Evolutionary conservation across 495 filamentous ascomycete species (phyloP).

Genomic region (Thozetella sp.): DNA sequence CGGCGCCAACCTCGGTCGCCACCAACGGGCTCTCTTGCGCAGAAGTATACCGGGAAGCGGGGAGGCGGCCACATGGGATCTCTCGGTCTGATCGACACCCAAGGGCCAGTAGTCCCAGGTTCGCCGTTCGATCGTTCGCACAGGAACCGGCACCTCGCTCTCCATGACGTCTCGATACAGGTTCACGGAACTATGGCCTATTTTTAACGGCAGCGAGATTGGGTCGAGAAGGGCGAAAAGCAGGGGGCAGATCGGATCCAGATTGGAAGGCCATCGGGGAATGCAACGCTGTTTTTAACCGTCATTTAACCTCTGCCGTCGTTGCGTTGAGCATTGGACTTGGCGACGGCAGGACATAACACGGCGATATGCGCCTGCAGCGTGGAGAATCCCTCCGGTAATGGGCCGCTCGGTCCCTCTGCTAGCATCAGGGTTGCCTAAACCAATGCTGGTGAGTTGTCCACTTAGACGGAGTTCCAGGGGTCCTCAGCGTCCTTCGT

Average conservation of each 20-base stretch:
- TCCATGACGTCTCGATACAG: neutral
- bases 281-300: conserved; percentile 8
- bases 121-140: no score
- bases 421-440: no score
- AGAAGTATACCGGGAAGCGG: neutral
- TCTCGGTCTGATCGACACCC: no score
- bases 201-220: conserved; percentile 13
- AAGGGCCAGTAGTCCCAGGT: no score
- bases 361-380: neutral
- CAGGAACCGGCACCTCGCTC: neutral
- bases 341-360: neutral
- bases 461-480: no score
- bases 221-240: conserved; percentile 4
- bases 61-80: no score
- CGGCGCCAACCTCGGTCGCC: no score
- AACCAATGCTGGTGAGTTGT: no score
- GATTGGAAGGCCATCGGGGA: neutral
- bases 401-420: no score
- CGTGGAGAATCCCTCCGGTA: neutral
- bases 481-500: no score
- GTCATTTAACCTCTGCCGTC: conserved; percentile 10
- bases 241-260: conserved; percentile 1
- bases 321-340: neutral
- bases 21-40: neutral
- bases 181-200: neutral